These are phyloP conservation scores for Parastagonospora nodorum DNA, from an alignment of 2,329 filamentous ascomycete genomes.

Conservation along the genomic window DNA sequence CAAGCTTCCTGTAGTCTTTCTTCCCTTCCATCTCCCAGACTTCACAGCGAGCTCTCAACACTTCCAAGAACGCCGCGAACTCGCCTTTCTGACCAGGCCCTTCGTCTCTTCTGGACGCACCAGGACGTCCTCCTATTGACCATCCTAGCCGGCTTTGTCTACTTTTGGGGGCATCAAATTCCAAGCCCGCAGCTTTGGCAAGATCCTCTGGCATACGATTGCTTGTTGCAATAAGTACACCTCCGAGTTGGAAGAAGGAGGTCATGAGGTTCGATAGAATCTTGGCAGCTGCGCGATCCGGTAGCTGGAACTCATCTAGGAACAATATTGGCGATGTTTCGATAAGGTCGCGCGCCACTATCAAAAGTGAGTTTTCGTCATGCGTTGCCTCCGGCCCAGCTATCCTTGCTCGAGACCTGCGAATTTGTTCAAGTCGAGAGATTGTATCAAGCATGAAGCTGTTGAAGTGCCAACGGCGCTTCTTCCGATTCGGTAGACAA, in stretches of 20 bases:
- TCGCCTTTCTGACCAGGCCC: constrained; percentile 62
- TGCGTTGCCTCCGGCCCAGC: constrained; percentile 23
- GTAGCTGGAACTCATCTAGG: constrained; percentile 82
- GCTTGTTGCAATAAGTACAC: constrained; percentile 78
- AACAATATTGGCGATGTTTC: constrained; percentile 78
- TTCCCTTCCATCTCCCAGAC: constrained; percentile 83
- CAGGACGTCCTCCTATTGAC: constrained; percentile 53
- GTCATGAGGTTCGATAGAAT: constrained; percentile 80
- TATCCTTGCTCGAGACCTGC: constrained; percentile 47
- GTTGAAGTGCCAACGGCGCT: constrained; percentile 81
- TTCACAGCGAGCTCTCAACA: constrained; percentile 77
- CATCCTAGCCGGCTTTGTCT: constrained; percentile 44
- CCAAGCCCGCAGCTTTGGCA: constrained; percentile 73
- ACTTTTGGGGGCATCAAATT: constrained; percentile 63
- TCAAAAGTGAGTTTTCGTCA: constrained; percentile 71
- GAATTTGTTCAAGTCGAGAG: constrained; percentile 70
- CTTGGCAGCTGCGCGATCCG: constrained; percentile 77
- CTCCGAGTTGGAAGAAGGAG: constrained; percentile 79
- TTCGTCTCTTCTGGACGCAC: constrained; percentile 48
- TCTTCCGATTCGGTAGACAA: constrained; percentile 73
- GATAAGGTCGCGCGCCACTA: constrained; percentile 76
- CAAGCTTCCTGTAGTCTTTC: constrained; percentile 67
- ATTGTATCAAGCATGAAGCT: constrained; percentile 83
- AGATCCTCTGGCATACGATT: constrained; percentile 85
- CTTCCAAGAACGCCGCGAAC: constrained; percentile 76